Conservation (phyloP, 441 rosid species). For the Syzygium syzygioides region DNA sequence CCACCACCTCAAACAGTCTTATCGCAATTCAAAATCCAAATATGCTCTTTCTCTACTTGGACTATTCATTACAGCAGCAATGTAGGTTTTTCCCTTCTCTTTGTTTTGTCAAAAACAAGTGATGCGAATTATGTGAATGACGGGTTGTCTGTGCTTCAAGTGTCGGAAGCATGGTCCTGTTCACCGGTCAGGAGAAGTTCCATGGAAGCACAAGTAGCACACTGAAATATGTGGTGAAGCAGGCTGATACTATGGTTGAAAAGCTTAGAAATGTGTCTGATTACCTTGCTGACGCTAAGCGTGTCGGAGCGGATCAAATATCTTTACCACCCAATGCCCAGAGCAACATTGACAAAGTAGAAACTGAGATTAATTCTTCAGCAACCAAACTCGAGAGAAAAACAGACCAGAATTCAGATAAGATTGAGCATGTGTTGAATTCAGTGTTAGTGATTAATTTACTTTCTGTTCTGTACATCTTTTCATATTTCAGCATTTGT, state of each 20-base stretch:
- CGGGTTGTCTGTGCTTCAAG: constrained; percentile 23
- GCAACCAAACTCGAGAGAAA: constrained; percentile 35
- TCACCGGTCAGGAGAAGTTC: constrained; percentile 50
- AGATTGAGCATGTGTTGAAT: constrained; percentile 20
- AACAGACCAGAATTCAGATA: constrained; percentile 30
- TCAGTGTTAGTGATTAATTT: constrained; percentile 35
- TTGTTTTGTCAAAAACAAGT: neutral
- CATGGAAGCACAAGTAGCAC: constrained; percentile 29
- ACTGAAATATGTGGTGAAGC: constrained; percentile 38
- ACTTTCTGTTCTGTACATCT: neutral
- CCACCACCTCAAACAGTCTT: neutral
- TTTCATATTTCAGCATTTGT: neutral
- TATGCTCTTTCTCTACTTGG: constrained; percentile 49
- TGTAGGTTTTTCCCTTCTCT: constrained; percentile 26
- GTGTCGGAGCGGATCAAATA: constrained; percentile 23
- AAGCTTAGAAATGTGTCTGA: constrained; percentile 32
- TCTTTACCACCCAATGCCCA: constrained; percentile 37
- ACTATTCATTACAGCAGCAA: constrained; percentile 48
- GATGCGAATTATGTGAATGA: neutral
- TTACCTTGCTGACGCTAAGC: constrained; percentile 44
- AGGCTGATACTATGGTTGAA: constrained; percentile 28
- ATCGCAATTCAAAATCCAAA: constrained; percentile 9
- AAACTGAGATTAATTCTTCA: constrained; percentile 42
- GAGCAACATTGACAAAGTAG: constrained; percentile 34
- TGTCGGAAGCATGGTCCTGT: constrained; percentile 45